Conservation (phyloP, 2,329 filamentous ascomycete genomes). For the Trichoderma asperellum region DNA sequence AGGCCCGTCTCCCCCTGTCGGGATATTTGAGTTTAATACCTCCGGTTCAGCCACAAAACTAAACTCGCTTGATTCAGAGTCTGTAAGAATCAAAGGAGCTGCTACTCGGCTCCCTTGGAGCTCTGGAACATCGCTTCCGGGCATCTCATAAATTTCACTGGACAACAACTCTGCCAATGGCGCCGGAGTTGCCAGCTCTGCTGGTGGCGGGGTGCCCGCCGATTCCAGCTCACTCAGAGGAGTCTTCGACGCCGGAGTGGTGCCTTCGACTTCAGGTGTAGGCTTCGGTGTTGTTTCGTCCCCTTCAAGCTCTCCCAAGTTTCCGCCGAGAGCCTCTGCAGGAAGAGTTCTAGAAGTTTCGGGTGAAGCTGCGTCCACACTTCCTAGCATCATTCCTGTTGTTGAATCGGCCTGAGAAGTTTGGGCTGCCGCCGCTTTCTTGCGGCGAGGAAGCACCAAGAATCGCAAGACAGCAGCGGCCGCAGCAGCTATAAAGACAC, state of each 20-base stretch:
- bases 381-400: neutral
- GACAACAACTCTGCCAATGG: slow-evolving; percentile 27
- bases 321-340: neutral
- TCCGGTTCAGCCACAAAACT: slow-evolving; percentile 5
- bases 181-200: slow-evolving; percentile 10
- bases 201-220: neutral
- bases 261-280: slow-evolving; percentile 18
- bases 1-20: neutral
- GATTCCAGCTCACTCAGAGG: slow-evolving; percentile 23
- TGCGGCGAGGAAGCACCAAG: slow-evolving; percentile 21
- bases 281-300: neutral
- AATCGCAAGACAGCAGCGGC: slow-evolving; percentile 12
- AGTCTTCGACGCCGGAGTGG: neutral
- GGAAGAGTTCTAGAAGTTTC: neutral
- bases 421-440: neutral
- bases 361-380: neutral
- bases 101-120: slow-evolving; percentile 18
- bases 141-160: slow-evolving; percentile 29
- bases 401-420: neutral
- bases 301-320: slow-evolving; percentile 19
- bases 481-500: slow-evolving; percentile 7
- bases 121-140: slow-evolving; percentile 29
- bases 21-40: neutral
- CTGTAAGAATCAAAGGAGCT: neutral
- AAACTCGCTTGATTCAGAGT: slow-evolving; percentile 20